Conservation (phyloP, 768 basidiomycete genomes). For the Russula griseocarnosa region DNA sequence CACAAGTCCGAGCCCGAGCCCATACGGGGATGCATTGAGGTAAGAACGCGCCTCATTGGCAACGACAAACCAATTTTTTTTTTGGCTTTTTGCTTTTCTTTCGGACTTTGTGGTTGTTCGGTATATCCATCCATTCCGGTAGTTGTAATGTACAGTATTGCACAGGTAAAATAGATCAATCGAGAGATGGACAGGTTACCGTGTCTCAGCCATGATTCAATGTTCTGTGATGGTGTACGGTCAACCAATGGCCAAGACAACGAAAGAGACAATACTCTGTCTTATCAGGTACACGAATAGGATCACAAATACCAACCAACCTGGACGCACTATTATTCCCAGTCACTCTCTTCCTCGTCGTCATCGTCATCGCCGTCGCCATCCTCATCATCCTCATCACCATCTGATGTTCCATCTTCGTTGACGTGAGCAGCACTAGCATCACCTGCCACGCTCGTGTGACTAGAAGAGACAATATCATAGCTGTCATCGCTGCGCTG, state of each 20-base stretch:
- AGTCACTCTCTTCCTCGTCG: conserved; percentile 30
- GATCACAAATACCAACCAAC: conserved; percentile 7
- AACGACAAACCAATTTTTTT: neutral
- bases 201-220: neutral
- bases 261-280: neutral
- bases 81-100: too few relatives aligned
- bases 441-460: conserved; percentile 31
- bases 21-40: neutral
- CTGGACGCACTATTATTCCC: conserved; percentile 27
- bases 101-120: too few relatives aligned
- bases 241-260: too few relatives aligned
- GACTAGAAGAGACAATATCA: conserved; percentile 37
- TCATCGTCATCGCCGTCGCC: conserved; percentile 21
- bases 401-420: conserved; percentile 12
- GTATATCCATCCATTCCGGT: neutral
- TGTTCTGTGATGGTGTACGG: too few relatives aligned
- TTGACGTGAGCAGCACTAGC: neutral
- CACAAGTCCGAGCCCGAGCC: neutral
- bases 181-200: neutral
- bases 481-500: conserved; percentile 38
- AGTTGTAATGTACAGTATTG: too few relatives aligned
- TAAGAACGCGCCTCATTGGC: neutral
- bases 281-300: neutral
- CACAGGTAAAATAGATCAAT: neutral
- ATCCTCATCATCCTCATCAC: conserved; percentile 19